phyloP scores from a whole-genome alignment of 495 filamentous ascomycete species.

The Penicillium malachiteum region DNA sequence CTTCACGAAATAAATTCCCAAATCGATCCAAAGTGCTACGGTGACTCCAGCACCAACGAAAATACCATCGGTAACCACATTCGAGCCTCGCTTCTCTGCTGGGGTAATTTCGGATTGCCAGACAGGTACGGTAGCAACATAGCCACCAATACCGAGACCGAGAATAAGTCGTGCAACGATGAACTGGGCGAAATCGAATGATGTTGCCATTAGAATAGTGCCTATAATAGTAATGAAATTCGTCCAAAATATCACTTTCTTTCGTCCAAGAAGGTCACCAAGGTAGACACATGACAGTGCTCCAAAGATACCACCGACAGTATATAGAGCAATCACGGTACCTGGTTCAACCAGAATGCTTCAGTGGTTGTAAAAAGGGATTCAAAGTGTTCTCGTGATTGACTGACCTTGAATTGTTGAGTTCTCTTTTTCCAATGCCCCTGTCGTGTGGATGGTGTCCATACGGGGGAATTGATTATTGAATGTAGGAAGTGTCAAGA shows the following conservation, averaged over 20 bases:
- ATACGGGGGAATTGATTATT: conserved; percentile 50
- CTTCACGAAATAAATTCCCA: conserved; percentile 45
- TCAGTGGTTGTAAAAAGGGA: neutral
- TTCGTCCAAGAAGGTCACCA: conserved; percentile 28
- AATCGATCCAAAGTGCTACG: conserved; percentile 43
- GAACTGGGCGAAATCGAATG: conserved; percentile 32
- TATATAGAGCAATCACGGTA: conserved; percentile 34
- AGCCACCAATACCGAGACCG: conserved; percentile 58
- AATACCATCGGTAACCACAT: conserved; percentile 40
- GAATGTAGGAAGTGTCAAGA: conserved; percentile 41
- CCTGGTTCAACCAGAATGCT: conserved; percentile 2
- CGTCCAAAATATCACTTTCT: conserved; percentile 29
- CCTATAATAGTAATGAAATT: conserved; percentile 33
- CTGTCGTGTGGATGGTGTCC: conserved; percentile 48
- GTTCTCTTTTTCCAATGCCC: conserved; percentile 28
- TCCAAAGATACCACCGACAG: conserved; percentile 32
- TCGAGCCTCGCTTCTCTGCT: conserved; percentile 36
- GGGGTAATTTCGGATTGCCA: conserved; percentile 51
- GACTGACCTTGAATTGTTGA: conserved; percentile 43
- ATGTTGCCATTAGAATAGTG: conserved; percentile 42
- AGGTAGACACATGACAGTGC: conserved; percentile 31
- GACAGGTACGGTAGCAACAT: conserved; percentile 40
- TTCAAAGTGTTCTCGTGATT: neutral
- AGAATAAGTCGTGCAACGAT: conserved; percentile 53
- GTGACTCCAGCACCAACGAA: conserved; percentile 56